Percentiles rank a stretch among this genome's conserved stretches.
These are phyloP conservation scores for Phaeotremella skinneri DNA, from an alignment of 768 basidiomycete species.

Conservation along the genomic window DNA sequence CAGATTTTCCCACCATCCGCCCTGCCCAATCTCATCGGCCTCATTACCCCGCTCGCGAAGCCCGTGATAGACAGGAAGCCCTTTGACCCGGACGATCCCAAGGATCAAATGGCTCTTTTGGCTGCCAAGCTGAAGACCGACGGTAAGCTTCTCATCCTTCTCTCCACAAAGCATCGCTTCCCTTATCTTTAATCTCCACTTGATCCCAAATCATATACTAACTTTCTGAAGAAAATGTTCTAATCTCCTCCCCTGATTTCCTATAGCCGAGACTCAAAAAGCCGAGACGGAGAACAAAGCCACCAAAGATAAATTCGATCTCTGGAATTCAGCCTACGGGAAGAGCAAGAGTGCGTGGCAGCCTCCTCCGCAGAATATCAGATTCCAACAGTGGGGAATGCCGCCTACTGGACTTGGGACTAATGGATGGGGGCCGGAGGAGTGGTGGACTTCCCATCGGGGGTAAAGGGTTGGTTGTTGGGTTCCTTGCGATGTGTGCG, in stretches of 20 bases:
- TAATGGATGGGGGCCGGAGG: too few species aligned
- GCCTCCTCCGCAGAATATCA: background rate
- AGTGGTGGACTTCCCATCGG: too few species aligned
- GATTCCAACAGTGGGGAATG: too few species aligned
- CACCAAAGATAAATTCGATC: background rate
- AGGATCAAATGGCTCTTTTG: background rate
- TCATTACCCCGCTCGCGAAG: background rate
- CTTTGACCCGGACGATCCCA: background rate
- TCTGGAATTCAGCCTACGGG: background rate
- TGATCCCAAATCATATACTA: too few species aligned
- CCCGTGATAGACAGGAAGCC: background rate
- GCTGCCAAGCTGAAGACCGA: background rate
- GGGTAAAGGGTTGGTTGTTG: too few species aligned
- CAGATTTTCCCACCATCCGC: background rate
- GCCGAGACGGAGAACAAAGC: background rate
- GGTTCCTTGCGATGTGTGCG: too few species aligned
- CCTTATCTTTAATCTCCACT: too few species aligned
- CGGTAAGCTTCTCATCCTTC: background rate
- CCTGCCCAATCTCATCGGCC: background rate
- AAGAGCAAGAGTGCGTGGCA: background rate
- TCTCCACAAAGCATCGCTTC: background rate
- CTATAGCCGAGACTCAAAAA: background rate
- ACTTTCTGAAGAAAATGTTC: too few species aligned
- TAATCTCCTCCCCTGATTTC: too few species aligned
- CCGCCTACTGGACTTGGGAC: too few species aligned